phyloP scores from a whole-genome alignment of 306 rosid genomes.

The Casuarina cunninghamiana region DNA sequence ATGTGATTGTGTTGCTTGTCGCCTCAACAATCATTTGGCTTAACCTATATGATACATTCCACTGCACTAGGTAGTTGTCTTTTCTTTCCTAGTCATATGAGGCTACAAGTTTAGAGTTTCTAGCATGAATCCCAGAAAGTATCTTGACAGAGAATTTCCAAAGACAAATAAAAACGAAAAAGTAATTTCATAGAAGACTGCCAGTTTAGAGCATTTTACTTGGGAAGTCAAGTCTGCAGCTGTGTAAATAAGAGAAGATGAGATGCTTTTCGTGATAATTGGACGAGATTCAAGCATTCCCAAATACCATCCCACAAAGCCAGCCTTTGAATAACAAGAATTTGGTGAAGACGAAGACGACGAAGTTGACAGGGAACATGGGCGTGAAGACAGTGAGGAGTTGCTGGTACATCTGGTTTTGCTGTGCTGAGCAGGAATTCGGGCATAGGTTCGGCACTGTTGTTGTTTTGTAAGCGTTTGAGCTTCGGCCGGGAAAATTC shows the following conservation, averaged over 20 bases:
- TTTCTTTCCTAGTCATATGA: too few relatives aligned
- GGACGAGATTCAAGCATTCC: slow-evolving; percentile 51
- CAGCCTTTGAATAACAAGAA: slow-evolving; percentile 31
- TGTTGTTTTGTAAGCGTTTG: slow-evolving; percentile 3
- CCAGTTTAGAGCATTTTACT: slow-evolving; percentile 33
- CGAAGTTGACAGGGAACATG: slow-evolving; percentile 28
- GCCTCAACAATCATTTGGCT: too few relatives aligned
- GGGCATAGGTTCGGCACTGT: slow-evolving; percentile 39
- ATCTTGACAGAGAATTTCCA: not conserved
- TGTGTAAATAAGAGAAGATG: slow-evolving; percentile 55
- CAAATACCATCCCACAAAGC: slow-evolving; percentile 65
- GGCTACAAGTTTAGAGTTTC: not conserved
- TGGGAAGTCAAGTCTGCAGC: slow-evolving; percentile 71
- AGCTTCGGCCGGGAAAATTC: not conserved
- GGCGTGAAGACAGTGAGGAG: slow-evolving; percentile 1
- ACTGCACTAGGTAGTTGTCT: too few relatives aligned
- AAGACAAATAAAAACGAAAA: not conserved
- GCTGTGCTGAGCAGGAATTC: slow-evolving; percentile 21
- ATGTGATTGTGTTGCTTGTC: too few relatives aligned
- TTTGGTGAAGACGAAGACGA: slow-evolving; percentile 30
- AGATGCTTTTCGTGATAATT: slow-evolving; percentile 48
- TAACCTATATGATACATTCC: too few relatives aligned
- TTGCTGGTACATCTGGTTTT: slow-evolving; percentile 9
- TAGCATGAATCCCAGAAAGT: not conserved
- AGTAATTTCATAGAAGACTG: not conserved